A percentile compares a stretch with the other conserved stretches of the same genome.
Evolutionary conservation across 768 basidiomycete genomes (phyloP).

Genomic region (Amanita molliuscula): DNA sequence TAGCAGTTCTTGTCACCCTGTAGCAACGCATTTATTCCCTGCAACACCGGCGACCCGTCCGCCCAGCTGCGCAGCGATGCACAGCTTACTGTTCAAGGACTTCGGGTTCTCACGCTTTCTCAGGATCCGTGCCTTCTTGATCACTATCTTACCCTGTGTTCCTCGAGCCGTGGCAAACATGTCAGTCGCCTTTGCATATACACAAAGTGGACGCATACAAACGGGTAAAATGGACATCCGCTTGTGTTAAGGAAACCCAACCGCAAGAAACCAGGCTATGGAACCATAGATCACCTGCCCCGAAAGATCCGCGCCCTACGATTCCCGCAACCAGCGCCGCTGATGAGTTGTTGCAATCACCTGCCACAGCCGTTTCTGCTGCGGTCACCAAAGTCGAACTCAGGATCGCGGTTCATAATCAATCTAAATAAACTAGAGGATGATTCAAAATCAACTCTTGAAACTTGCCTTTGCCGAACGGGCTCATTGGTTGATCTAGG

Average conservation of each 20-base stretch:
- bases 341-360: not conserved
- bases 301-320: not conserved
- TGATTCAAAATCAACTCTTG: constrained; percentile 32
- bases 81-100: not conserved
- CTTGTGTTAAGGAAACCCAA: not conserved
- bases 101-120: not conserved
- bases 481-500: constrained; percentile 46
- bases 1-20: not conserved
- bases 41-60: constrained; percentile 3
- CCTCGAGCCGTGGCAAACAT: not conserved
- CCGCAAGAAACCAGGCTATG: not conserved
- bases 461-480: constrained; percentile 33
- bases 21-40: not conserved
- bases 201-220: not conserved
- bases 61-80: not conserved
- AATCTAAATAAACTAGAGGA: constrained; percentile 32
- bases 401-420: constrained; percentile 25
- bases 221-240: not conserved
- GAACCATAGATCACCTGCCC: not conserved
- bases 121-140: not conserved
- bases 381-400: constrained; percentile 20
- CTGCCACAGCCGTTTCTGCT: constrained; percentile 3
- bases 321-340: not conserved
- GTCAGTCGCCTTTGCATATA: not conserved
- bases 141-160: not conserved